These are phyloP conservation scores for Penicillium soppii DNA, from an alignment of 495 filamentous ascomycete species.

Conservation along the genomic window DNA sequence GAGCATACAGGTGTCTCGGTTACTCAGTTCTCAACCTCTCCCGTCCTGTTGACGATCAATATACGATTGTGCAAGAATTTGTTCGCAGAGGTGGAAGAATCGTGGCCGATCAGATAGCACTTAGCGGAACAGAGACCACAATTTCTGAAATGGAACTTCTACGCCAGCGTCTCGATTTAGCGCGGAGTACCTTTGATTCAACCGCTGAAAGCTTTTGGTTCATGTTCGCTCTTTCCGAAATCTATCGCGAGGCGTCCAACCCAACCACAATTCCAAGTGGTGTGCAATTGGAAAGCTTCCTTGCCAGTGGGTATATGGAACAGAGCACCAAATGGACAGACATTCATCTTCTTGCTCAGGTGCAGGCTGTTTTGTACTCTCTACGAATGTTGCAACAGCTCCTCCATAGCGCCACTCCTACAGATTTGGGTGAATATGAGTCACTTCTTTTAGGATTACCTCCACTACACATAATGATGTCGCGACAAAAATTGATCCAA, in stretches of 20 bases:
- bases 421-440: slow-evolving; percentile 5
- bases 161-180: slow-evolving; percentile 15
- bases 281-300: slow-evolving; percentile 21
- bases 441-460: slow-evolving; percentile 26
- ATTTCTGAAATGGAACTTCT: slow-evolving; percentile 13
- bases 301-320: slow-evolving; percentile 26
- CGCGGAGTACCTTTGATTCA: slow-evolving; percentile 12
- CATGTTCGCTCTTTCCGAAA: slow-evolving; percentile 35
- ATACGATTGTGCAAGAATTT: slow-evolving; percentile 43
- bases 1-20: slow-evolving; percentile 50
- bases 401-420: slow-evolving; percentile 23
- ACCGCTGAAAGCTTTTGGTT: slow-evolving; percentile 30
- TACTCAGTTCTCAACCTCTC: slow-evolving; percentile 57
- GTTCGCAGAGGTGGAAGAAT: slow-evolving; percentile 44
- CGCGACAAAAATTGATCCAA: slow-evolving; percentile 18
- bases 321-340: slow-evolving; percentile 51
- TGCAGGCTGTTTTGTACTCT: slow-evolving; percentile 64
- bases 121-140: slow-evolving; percentile 19
- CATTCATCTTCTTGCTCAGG: slow-evolving; percentile 62
- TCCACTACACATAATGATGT: slow-evolving; percentile 32
- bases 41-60: slow-evolving; percentile 15
- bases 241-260: slow-evolving; percentile 15
- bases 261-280: slow-evolving; percentile 9
- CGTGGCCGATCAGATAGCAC: slow-evolving; percentile 24
- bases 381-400: slow-evolving; percentile 63